Evolutionary conservation across 2,329 filamentous ascomycete genomes (phyloP), one percentile per base, ranked within the genome.

Genomic region (Nothophaeocryptopus gaeumannii): DNA sequence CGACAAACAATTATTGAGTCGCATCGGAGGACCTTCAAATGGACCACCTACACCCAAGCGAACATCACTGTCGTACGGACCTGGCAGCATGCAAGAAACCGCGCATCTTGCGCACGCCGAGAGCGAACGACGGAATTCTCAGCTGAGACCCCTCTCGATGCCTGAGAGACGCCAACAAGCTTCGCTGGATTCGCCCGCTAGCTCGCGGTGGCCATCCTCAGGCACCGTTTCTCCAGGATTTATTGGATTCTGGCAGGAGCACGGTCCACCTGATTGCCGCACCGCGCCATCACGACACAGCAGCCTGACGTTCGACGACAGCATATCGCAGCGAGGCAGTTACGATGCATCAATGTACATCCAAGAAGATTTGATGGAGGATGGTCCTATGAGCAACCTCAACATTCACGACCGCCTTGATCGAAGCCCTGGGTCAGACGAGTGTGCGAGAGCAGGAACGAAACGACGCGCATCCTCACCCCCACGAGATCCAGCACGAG

Each of bases 391-490:
- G 74, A 68, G 74, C 61, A 69, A 77, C 46, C 67, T 81, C 47
- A 73, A 79, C 55, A 74, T 81, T 54, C 76, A 79, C 54, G 79
- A 82, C 50, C 72, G 76, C 53, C 45, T 31, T 8, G 50, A 53
- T 41, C 76, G 72, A 61, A 74, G 69, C 45, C 67, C 71, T 38
- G 69, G 67, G 26, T 72, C 75, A 13, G 74, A 75, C 34, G 73
- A 73, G 39, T 67, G 39, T 32, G 70, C 73, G 16, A 77, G 74
- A 60, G 74, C 77, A 47, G 81, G 82, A 41, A 78, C 80, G 59
- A 86, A 86, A 67, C 75, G 83, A 63, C 76, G 82, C 50, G 83
- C 83, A 53, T 83, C 81, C 11, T 84, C 81, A 46, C 81, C 83
- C 14, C 82, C 82, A 34, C 74, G 77, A 49, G 81, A 84, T 60